Percentiles rank a stretch among this genome's conserved stretches.
Conservation (phyloP, 495 filamentous ascomycete species). For the Cercophora sp. region DNA sequence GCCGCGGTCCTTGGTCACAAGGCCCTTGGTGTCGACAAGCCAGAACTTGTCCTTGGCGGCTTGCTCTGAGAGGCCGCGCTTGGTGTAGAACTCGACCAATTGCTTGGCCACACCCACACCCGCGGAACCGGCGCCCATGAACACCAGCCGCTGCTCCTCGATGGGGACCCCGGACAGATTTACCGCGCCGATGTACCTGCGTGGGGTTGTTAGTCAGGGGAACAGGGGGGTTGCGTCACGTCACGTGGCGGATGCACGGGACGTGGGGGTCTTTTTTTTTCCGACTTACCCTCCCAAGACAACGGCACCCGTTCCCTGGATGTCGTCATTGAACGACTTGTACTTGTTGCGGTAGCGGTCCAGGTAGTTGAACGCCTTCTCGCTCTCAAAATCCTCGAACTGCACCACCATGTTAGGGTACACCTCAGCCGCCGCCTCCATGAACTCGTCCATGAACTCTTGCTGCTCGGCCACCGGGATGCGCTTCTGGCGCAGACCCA, state of each 20-base stretch:
- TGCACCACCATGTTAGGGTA: slow-evolving; percentile 94
- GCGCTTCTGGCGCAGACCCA: slow-evolving; percentile 82
- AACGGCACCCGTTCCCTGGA: slow-evolving; percentile 96
- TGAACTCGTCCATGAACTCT: slow-evolving; percentile 96
- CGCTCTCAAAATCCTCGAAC: slow-evolving; percentile 97
- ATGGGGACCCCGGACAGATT: slow-evolving; percentile 81
- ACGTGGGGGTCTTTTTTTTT: neutral
- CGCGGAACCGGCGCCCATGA: slow-evolving; percentile 92
- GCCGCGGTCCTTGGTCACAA: slow-evolving; percentile 89
- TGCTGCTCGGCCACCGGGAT: slow-evolving; percentile 74
- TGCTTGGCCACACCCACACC: slow-evolving; percentile 97
- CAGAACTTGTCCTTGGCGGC: slow-evolving; percentile 89
- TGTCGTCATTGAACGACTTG: slow-evolving; percentile 98
- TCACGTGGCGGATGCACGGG: too few relatives aligned
- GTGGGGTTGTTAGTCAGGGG: slow-evolving; percentile 1
- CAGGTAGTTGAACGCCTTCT: slow-evolving; percentile 85
- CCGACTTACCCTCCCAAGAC: slow-evolving; percentile 71
- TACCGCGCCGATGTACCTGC: slow-evolving; percentile 82
- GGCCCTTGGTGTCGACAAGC: slow-evolving; percentile 94
- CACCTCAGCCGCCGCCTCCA: slow-evolving; percentile 82
- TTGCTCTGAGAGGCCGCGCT: slow-evolving; percentile 87
- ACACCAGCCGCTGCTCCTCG: slow-evolving; percentile 89
- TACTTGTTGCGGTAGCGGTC: slow-evolving; percentile 81
- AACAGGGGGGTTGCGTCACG: slow-evolving; percentile 11
- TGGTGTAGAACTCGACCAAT: slow-evolving; percentile 91